Conservation (phyloP, 83 land plant genomes). For the Thuja plicata region DNA sequence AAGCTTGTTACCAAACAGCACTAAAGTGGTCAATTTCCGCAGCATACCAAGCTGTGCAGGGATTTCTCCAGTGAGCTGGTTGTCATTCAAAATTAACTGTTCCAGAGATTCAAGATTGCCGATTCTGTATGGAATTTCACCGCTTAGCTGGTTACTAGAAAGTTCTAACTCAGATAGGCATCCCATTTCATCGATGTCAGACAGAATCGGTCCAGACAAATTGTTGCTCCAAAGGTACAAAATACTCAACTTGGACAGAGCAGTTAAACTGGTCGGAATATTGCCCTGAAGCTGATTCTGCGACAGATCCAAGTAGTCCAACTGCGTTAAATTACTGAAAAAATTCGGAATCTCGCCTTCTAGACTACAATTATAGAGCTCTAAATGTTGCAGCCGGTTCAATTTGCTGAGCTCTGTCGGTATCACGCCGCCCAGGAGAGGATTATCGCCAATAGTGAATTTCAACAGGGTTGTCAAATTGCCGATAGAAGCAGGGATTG, state of each 20-base stretch:
- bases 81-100: constrained; percentile 24
- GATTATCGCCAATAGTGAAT: not conserved
- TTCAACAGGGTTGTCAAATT: not conserved
- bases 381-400: not conserved
- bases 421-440: not conserved
- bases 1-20: too few relatives aligned
- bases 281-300: not conserved
- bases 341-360: not conserved
- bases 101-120: constrained; percentile 30
- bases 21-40: too few relatives aligned
- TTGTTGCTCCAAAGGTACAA: constrained; percentile 9
- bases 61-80: constrained; percentile 39
- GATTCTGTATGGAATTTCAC: constrained; percentile 5
- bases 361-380: not conserved
- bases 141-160: too few relatives aligned
- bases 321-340: not conserved
- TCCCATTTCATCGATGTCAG: constrained; percentile 18
- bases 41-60: too few relatives aligned
- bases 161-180: not conserved
- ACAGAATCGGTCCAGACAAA: constrained; percentile 51
- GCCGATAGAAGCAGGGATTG: not conserved
- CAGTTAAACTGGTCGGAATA: not conserved
- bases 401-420: not conserved
- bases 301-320: not conserved
- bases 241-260: not conserved